Evolutionary conservation across 2,329 filamentous ascomycete species (phyloP).

Genomic region (Fusarium avenaceum): DNA sequence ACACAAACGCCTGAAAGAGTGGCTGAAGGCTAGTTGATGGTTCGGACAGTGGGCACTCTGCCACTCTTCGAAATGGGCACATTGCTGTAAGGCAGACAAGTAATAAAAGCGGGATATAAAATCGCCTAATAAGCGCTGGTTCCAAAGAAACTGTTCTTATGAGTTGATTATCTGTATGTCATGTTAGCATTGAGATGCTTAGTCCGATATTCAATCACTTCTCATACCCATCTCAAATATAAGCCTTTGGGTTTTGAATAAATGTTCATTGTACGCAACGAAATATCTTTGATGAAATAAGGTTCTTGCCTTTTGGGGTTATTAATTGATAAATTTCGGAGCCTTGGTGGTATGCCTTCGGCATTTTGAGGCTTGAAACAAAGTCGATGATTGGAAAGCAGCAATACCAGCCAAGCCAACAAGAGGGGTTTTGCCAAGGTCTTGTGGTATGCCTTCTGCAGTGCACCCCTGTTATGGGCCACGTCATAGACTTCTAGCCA

Average conservation of each 20-base stretch:
- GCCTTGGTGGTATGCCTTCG: neutral
- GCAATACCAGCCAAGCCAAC: neutral
- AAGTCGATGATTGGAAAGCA: neutral
- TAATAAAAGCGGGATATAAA: neutral
- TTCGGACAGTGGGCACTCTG: neutral
- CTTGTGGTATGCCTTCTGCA: constrained; percentile 3
- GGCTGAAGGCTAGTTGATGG: neutral
- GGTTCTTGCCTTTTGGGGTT: no score
- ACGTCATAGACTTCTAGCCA: no score
- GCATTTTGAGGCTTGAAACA: constrained; percentile 8
- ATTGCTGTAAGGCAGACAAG: neutral
- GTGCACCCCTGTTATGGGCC: neutral
- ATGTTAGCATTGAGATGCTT: no score
- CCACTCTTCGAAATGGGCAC: constrained; percentile 2
- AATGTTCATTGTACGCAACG: no score
- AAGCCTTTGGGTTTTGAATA: no score
- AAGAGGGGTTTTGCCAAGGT: no score
- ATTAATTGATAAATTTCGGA: no score
- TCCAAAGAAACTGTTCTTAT: neutral
- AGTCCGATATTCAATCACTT: no score
- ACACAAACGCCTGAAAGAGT: constrained; percentile 2
- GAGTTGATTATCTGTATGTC: neutral
- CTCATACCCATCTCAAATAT: no score
- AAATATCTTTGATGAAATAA: no score
- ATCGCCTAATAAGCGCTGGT: neutral